Percentiles rank a stretch among this genome's conserved stretches.
Conservation (phyloP, 192 early-diverging fungal species). For the Entomortierella lignicola region DNA sequence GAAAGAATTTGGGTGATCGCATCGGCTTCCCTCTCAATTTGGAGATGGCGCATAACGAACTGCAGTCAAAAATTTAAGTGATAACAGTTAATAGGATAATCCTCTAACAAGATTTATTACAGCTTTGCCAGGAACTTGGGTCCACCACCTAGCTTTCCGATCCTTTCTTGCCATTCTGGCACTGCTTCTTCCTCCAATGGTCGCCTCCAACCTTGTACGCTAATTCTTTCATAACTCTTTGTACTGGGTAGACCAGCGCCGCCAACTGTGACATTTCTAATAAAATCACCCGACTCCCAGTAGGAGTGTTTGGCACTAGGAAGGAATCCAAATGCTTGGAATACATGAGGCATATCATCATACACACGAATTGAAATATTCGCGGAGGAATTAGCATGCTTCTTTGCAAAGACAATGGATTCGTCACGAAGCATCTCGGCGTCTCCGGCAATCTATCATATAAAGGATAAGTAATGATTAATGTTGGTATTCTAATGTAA, state of each 20-base stretch:
- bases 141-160: conserved; percentile 43
- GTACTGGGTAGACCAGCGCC: conserved; percentile 10
- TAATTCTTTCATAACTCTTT: conserved; percentile 30
- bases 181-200: conserved; percentile 30
- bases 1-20: no score
- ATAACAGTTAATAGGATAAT: no score
- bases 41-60: no score
- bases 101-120: background rate
- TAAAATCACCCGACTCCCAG: conserved; percentile 39
- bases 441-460: conserved; percentile 55
- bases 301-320: conserved; percentile 46
- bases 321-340: conserved; percentile 58
- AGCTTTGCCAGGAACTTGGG: conserved; percentile 44
- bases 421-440: conserved; percentile 64
- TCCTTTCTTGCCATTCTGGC: conserved; percentile 28
- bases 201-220: conserved; percentile 23
- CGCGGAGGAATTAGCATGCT: conserved; percentile 33
- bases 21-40: no score
- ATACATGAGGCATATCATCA: conserved; percentile 66
- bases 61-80: no score
- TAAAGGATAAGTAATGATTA: background rate
- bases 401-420: conserved; percentile 54
- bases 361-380: conserved; percentile 54
- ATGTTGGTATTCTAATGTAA: background rate
- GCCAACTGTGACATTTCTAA: conserved; percentile 32